These are phyloP conservation scores for Asterionellopsis glacialis DNA, from an alignment of 108 stramenopile genomes.

Conservation along the genomic window DNA sequence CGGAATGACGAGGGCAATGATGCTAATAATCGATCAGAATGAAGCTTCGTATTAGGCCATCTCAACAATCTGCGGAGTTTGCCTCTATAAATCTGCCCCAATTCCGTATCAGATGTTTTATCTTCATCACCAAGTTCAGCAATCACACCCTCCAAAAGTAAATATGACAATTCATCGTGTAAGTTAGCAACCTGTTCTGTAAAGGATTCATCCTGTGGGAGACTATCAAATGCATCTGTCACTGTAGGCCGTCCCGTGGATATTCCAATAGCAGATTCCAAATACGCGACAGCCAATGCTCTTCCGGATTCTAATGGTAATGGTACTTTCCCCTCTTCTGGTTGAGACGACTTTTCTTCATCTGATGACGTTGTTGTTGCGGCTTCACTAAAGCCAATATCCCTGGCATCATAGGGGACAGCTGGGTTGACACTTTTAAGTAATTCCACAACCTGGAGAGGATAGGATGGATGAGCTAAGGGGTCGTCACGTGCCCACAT, in stretches of 20 bases:
- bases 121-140: conserved; percentile 66
- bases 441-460: conserved; percentile 62
- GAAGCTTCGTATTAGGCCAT: conserved; percentile 67
- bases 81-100: conserved; percentile 67
- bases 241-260: conserved; percentile 51
- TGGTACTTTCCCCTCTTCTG: conserved; percentile 5
- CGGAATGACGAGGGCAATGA: conserved; percentile 75
- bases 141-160: conserved; percentile 84
- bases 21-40: conserved; percentile 65
- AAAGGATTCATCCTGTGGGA: conserved; percentile 27
- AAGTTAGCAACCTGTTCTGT: conserved; percentile 60
- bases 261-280: conserved; percentile 85
- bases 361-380: conserved; percentile 5
- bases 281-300: conserved; percentile 71
- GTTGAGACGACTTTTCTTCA: not conserved
- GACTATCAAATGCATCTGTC: conserved; percentile 34
- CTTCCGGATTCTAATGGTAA: conserved; percentile 76
- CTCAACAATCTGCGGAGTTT: conserved; percentile 70
- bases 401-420: conserved; percentile 14
- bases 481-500: conserved; percentile 61
- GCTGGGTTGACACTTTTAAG: conserved; percentile 56
- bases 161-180: conserved; percentile 81
- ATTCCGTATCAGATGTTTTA: conserved; percentile 40
- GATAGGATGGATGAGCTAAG: conserved; percentile 49
- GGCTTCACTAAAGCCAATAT: not conserved